These are phyloP conservation scores for Acarospora socialis DNA, from an alignment of 2,329 filamentous ascomycete species.

Conservation along the genomic window DNA sequence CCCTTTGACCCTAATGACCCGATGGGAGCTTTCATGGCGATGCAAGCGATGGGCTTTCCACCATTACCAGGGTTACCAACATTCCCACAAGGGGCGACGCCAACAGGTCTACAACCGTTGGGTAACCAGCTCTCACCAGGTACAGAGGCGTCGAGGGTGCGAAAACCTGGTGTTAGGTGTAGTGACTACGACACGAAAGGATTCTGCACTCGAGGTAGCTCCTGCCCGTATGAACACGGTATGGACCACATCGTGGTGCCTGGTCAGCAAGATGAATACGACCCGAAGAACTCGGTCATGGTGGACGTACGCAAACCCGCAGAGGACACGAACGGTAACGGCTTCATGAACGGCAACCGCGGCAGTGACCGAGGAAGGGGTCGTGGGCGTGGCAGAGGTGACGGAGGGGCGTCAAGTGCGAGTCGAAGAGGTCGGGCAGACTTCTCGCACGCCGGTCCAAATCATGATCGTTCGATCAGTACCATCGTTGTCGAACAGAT, in stretches of 20 bases:
- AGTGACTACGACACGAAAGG: constrained; percentile 45
- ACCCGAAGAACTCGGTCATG: constrained; percentile 37
- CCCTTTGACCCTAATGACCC: constrained; percentile 42
- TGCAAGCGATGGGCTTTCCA: constrained; percentile 32
- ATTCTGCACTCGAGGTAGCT: constrained; percentile 40
- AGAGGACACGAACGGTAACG: constrained; percentile 13
- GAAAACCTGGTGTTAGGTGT: constrained; percentile 31
- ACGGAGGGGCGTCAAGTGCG: constrained; percentile 26
- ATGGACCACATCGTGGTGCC: constrained; percentile 28
- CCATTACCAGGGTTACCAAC: constrained; percentile 33
- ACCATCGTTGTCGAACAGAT: constrained; percentile 48
- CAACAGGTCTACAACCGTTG: constrained; percentile 13
- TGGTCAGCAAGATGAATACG: constrained; percentile 36
- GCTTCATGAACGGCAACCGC: constrained; percentile 4
- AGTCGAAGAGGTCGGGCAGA: constrained; percentile 32
- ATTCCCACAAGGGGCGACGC: constrained; percentile 23
- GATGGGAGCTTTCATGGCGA: constrained; percentile 32
- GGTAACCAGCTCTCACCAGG: constrained; percentile 14
- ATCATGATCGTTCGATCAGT: constrained; percentile 37
- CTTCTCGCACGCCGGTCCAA: constrained; percentile 39
- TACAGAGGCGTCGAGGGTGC: constrained; percentile 18
- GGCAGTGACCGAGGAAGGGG: constrained; percentile 20
- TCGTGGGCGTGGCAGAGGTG: constrained; percentile 27
- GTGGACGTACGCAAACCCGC: constrained; percentile 18
- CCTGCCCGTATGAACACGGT: constrained; percentile 45